Conservation (phyloP, 2,329 filamentous ascomycete species). For the Catunica adiposa region DNA sequence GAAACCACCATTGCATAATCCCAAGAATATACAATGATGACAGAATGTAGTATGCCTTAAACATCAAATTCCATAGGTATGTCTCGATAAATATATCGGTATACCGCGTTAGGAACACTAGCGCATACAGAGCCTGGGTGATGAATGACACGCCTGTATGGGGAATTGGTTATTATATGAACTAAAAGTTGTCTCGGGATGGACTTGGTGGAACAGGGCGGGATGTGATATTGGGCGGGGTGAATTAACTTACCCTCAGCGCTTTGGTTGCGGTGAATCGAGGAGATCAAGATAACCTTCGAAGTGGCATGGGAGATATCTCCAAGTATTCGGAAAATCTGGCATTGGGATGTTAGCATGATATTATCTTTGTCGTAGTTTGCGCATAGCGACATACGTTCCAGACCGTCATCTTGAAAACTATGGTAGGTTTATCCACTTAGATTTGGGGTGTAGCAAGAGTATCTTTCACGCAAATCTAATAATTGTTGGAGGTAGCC, state of each 20-base stretch:
- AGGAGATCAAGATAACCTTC: conserved; percentile 79
- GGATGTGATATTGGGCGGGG: conserved; percentile 4
- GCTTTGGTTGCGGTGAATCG: conserved; percentile 75
- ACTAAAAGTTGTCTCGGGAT: neutral
- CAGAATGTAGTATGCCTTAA: conserved; percentile 79
- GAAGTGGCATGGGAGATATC: conserved; percentile 74
- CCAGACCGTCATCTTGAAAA: conserved; percentile 24
- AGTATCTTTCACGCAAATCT: neutral
- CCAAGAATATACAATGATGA: conserved; percentile 75
- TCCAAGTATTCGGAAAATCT: conserved; percentile 60
- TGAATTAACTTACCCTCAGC: conserved; percentile 45
- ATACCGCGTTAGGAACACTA: conserved; percentile 78
- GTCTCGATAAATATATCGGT: conserved; percentile 55
- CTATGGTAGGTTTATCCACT: neutral
- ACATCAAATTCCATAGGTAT: conserved; percentile 53
- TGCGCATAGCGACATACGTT: conserved; percentile 20
- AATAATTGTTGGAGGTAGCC: neutral
- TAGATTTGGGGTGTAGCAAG: neutral
- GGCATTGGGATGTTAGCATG: neutral
- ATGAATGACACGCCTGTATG: conserved; percentile 69
- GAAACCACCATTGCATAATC: conserved; percentile 73
- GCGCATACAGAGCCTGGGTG: conserved; percentile 71
- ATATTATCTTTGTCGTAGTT: neutral
- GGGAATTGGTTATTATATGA: neutral
- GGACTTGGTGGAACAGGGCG: neutral